phyloP scores from a whole-genome alignment of 2,329 filamentous ascomycete genomes.

The Xylariaceae sp. region DNA sequence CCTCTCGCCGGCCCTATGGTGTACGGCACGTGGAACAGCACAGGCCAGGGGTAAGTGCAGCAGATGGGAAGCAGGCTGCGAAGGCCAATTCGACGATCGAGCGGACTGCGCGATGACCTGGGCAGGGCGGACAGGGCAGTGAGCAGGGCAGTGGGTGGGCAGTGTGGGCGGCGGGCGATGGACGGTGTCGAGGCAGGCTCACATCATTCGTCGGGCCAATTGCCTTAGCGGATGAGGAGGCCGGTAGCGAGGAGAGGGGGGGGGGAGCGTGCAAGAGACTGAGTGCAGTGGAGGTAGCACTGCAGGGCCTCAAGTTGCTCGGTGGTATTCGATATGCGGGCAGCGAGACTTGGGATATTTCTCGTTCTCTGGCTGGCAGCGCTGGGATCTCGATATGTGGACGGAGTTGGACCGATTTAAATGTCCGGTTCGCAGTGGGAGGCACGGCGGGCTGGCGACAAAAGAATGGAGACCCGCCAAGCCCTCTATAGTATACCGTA shows the following conservation, averaged over 20 bases:
- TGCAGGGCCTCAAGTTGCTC: neutral
- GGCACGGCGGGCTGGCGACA: too few species aligned
- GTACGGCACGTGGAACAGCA: slow-evolving; percentile 19
- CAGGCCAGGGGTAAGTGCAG: slow-evolving; percentile 17
- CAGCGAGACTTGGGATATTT: slow-evolving; percentile 26
- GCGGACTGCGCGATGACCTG: slow-evolving; percentile 1
- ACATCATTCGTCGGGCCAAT: slow-evolving; percentile 1
- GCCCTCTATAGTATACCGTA: too few species aligned
- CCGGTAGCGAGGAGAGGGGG: slow-evolving; percentile 1
- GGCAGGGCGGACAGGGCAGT: neutral
- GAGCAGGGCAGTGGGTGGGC: slow-evolving; percentile 3
- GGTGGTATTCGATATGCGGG: slow-evolving; percentile 9
- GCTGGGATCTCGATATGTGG: too few species aligned
- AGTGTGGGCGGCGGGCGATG: neutral
- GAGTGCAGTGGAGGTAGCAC: neutral
- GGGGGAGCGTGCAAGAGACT: neutral
- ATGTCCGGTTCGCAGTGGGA: too few species aligned
- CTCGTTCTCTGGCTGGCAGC: too few species aligned
- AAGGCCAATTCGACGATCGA: slow-evolving; percentile 11
- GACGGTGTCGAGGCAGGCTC: slow-evolving; percentile 14
- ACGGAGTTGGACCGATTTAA: slow-evolving; percentile 16
- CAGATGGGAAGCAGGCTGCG: slow-evolving; percentile 14
- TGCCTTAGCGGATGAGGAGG: neutral
- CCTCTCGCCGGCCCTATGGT: slow-evolving; percentile 13
- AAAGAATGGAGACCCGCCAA: neutral